These are phyloP conservation scores for Wickerhamiella sergipiensis DNA, from an alignment of 805 yeast genomes.

Conservation along the genomic window DNA sequence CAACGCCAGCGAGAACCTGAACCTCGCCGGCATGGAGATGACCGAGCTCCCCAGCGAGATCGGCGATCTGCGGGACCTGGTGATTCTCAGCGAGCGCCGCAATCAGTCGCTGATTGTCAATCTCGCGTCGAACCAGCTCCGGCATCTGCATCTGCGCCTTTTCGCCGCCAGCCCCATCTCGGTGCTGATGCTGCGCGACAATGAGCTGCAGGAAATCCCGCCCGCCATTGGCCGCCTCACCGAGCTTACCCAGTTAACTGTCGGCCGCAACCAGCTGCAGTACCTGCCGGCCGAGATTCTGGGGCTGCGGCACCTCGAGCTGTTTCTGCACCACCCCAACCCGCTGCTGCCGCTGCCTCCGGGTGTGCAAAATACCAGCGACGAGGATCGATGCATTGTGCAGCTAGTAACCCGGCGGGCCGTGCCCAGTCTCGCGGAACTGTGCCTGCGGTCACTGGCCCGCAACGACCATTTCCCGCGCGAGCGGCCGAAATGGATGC, in stretches of 20 bases:
- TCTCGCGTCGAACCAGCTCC: slow-evolving; percentile 21
- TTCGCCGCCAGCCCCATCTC: slow-evolving; percentile 24
- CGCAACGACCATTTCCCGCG: background rate
- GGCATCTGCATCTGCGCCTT: slow-evolving; percentile 18
- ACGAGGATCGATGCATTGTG: background rate
- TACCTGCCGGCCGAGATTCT: slow-evolving; percentile 27
- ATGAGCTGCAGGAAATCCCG: slow-evolving; percentile 22
- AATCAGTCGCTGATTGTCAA: slow-evolving; percentile 20
- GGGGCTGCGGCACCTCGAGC: slow-evolving; percentile 17
- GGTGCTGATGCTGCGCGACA: slow-evolving; percentile 25
- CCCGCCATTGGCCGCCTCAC: slow-evolving; percentile 22
- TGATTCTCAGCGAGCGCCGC: slow-evolving; percentile 13
- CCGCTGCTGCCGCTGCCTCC: slow-evolving; percentile 20
- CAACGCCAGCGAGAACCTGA: slow-evolving; percentile 1
- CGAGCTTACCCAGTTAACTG: slow-evolving; percentile 23
- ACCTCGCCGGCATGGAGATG: slow-evolving; percentile 18
- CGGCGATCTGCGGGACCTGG: slow-evolving; percentile 23
- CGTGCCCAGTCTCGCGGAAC: slow-evolving; percentile 9
- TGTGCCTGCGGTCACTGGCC: slow-evolving; percentile 9
- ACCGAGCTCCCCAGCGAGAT: slow-evolving; percentile 24
- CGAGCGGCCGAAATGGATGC: background rate
- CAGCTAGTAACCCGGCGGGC: background rate
- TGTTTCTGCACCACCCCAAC: slow-evolving; percentile 26
- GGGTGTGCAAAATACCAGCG: background rate
- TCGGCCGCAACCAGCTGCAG: slow-evolving; percentile 24